These are phyloP conservation scores for Acorus gramineus DNA, from an alignment of 106 monocot species.

Conservation along the genomic window DNA sequence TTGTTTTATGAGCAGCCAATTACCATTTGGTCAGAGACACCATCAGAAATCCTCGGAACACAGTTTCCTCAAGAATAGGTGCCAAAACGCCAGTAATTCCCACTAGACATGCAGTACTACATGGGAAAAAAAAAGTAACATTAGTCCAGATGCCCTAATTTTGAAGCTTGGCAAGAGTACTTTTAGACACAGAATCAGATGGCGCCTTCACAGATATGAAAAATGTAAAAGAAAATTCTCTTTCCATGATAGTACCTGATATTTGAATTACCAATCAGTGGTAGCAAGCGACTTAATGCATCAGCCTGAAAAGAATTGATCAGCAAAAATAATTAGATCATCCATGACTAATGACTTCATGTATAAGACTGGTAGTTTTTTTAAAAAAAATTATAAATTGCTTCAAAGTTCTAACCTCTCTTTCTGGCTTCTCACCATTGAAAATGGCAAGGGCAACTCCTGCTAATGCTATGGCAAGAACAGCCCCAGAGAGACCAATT, in stretches of 20 bases:
- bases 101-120: constrained; percentile 76
- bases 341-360: too few species aligned
- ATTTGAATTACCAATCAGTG: constrained; percentile 77
- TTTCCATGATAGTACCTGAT: constrained; percentile 37
- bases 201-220: too few species aligned
- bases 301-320: constrained; percentile 48
- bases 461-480: constrained; percentile 42
- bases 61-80: constrained; percentile 87
- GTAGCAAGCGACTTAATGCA: constrained; percentile 66
- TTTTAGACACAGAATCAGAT: too few species aligned
- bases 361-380: too few species aligned
- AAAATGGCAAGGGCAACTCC: constrained; percentile 43
- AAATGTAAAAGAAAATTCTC: background rate
- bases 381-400: too few species aligned
- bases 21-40: constrained; percentile 89
- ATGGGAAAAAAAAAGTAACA: background rate
- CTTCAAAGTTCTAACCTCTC: constrained; percentile 40
- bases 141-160: background rate
- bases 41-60: constrained; percentile 93
- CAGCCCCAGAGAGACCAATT: constrained; percentile 51
- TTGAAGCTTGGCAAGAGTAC: too few species aligned
- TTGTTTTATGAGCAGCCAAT: background rate
- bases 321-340: background rate
- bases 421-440: constrained; percentile 56
- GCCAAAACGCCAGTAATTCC: constrained; percentile 83